phyloP scores from a whole-genome alignment of 345 rosid genomes.

The Populus ilicifolia region DNA sequence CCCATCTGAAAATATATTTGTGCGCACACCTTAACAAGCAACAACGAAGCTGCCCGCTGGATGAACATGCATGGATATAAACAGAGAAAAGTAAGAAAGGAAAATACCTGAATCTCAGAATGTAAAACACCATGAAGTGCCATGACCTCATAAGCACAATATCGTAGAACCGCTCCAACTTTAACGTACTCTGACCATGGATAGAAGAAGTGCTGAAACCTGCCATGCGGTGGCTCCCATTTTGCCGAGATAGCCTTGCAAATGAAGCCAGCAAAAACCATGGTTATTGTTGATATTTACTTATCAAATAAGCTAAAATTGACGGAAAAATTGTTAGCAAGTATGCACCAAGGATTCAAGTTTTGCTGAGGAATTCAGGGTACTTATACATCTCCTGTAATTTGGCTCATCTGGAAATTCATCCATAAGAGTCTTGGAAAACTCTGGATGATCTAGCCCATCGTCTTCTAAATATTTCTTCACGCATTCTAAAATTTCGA shows the following conservation, averaged over 20 bases:
- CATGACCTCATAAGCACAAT: slow-evolving; percentile 70
- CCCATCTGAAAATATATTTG: slow-evolving; percentile 1
- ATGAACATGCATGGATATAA: not conserved
- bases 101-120: slow-evolving; percentile 62
- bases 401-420: slow-evolving; percentile 68
- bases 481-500: slow-evolving; percentile 49
- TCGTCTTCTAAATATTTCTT: slow-evolving; percentile 58
- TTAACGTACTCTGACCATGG: slow-evolving; percentile 72
- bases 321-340: not conserved
- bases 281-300: not conserved
- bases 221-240: slow-evolving; percentile 78
- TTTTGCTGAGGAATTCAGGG: slow-evolving; percentile 49
- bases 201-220: slow-evolving; percentile 53
- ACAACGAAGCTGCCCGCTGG: not conserved
- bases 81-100: not conserved
- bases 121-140: slow-evolving; percentile 69
- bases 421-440: slow-evolving; percentile 50
- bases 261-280: slow-evolving; percentile 12
- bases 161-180: slow-evolving; percentile 55
- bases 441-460: slow-evolving; percentile 45
- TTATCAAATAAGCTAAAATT: not conserved
- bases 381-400: slow-evolving; percentile 41
- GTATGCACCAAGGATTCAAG: slow-evolving; percentile 48
- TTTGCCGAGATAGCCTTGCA: slow-evolving; percentile 51
- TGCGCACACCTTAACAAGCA: not conserved